A percentile compares a stretch with the other conserved stretches of the same genome.
Evolutionary conservation across 2,329 filamentous ascomycete species (phyloP).

Genomic region (Talaromyces sp.): DNA sequence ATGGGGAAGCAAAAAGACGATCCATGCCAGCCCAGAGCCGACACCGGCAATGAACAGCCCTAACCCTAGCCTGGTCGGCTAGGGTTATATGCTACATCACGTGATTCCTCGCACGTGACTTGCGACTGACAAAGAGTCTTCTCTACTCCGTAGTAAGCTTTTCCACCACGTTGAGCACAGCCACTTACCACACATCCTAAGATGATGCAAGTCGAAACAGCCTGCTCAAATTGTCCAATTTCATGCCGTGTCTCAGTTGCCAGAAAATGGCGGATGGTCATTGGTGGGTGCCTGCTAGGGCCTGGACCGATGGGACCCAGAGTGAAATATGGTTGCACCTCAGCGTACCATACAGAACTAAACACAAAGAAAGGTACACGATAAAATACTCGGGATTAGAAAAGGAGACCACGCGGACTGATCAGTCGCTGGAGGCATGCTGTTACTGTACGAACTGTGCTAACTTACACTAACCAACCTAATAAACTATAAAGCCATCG

Average conservation of each 20-base stretch:
- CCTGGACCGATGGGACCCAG: background rate
- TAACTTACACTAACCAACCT: background rate
- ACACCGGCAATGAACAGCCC: background rate
- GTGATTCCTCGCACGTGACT: background rate
- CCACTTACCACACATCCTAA: background rate
- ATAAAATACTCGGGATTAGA: background rate
- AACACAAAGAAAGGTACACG: background rate
- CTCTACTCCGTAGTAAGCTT: too few relatives aligned
- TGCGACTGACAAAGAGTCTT: background rate
- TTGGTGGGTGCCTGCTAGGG: slow-evolving; percentile 4
- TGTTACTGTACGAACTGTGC: background rate
- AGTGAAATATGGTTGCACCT: background rate
- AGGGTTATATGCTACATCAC: background rate
- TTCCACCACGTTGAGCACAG: background rate
- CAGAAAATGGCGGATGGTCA: background rate
- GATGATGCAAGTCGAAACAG: background rate
- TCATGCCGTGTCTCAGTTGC: slow-evolving; percentile 8
- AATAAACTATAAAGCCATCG: background rate
- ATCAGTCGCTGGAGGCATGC: too few relatives aligned
- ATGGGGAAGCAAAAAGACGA: background rate
- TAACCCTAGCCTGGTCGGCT: background rate
- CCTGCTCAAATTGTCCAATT: background rate
- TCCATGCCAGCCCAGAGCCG: background rate
- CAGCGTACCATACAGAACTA: background rate
- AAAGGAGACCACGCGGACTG: background rate